Conservation (phyloP, 2,329 filamentous ascomycete genomes). For the Drechslerella dactyloides region DNA sequence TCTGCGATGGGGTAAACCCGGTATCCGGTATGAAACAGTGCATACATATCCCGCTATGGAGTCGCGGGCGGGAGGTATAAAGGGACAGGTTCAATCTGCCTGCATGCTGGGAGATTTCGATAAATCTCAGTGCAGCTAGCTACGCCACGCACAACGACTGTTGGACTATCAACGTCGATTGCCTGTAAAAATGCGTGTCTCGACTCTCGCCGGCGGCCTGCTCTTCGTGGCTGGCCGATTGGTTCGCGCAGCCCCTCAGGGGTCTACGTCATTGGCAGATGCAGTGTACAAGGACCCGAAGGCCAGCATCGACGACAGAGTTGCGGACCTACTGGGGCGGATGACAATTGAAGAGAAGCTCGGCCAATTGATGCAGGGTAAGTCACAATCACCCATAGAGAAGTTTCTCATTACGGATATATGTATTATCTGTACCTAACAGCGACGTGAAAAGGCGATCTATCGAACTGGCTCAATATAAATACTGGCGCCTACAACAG, state of each 20-base stretch:
- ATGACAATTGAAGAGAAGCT: conserved; percentile 80
- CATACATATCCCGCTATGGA: conserved; percentile 18
- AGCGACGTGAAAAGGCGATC: conserved; percentile 61
- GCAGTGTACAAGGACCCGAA: conserved; percentile 56
- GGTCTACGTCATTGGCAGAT: conserved; percentile 18
- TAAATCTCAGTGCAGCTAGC: conserved; percentile 41
- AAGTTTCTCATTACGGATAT: background rate
- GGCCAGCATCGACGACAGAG: conserved; percentile 65
- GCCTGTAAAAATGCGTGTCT: conserved; percentile 46
- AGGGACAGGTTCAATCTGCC: conserved; percentile 26
- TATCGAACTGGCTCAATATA: conserved; percentile 76
- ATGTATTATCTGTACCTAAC: background rate
- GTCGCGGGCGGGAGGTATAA: conserved; percentile 19
- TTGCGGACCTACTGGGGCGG: conserved; percentile 70
- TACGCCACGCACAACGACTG: conserved; percentile 10
- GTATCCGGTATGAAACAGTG: conserved; percentile 12
- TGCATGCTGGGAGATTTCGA: conserved; percentile 7
- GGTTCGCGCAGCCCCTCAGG: conserved; percentile 32
- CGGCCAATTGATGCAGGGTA: conserved; percentile 69
- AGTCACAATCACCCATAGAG: conserved; percentile 50
- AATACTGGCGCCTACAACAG: conserved; percentile 71
- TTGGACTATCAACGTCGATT: conserved; percentile 23
- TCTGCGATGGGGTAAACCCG: conserved; percentile 5
- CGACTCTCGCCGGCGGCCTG: conserved; percentile 43
- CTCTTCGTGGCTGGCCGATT: conserved; percentile 36